Evolutionary conservation across 1,284 basidiomycete genomes (phyloP).

Genomic region (Mycena citricolor): DNA sequence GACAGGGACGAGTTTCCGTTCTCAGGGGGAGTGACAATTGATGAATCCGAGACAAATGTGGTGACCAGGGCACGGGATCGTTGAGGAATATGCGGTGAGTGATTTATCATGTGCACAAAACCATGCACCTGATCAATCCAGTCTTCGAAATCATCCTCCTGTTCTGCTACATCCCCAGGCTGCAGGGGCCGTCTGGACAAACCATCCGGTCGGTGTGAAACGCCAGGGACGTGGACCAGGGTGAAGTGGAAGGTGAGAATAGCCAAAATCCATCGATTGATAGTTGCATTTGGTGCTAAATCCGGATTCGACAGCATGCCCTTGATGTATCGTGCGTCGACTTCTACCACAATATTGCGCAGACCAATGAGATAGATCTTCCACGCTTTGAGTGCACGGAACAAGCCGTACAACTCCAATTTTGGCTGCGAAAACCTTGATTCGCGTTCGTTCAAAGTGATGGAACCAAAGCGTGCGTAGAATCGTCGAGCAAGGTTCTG

Average conservation of each 20-base stretch:
- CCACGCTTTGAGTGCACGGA: not conserved
- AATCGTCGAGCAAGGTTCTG: slow-evolving; percentile 13
- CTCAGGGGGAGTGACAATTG: slow-evolving; percentile 11
- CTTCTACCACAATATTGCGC: slow-evolving; percentile 5
- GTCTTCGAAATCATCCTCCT: not conserved
- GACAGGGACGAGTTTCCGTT: not conserved
- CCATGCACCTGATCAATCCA: not conserved
- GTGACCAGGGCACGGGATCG: not conserved
- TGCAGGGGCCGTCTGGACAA: slow-evolving; percentile 6
- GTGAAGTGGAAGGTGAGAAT: slow-evolving; percentile 11
- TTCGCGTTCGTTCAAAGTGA: slow-evolving; percentile 37
- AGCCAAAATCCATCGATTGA: slow-evolving; percentile 14
- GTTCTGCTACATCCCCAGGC: slow-evolving; percentile 18
- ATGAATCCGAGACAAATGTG: not conserved
- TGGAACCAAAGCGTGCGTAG: slow-evolving; percentile 33
- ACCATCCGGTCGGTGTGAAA: slow-evolving; percentile 6
- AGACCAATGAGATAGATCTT: slow-evolving; percentile 1
- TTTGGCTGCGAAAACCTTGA: slow-evolving; percentile 40
- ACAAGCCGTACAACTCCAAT: slow-evolving; percentile 35
- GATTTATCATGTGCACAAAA: slow-evolving; percentile 1
- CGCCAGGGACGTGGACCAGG: slow-evolving; percentile 10
- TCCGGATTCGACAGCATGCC: slow-evolving; percentile 16
- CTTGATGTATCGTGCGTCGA: slow-evolving; percentile 11
- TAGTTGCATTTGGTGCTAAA: slow-evolving; percentile 11
- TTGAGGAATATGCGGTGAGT: not conserved